These are phyloP conservation scores for Pseudisothecium myosuroides DNA, from an alignment of 225 moss, liverwort and hornwort species.

Conservation along the genomic window DNA sequence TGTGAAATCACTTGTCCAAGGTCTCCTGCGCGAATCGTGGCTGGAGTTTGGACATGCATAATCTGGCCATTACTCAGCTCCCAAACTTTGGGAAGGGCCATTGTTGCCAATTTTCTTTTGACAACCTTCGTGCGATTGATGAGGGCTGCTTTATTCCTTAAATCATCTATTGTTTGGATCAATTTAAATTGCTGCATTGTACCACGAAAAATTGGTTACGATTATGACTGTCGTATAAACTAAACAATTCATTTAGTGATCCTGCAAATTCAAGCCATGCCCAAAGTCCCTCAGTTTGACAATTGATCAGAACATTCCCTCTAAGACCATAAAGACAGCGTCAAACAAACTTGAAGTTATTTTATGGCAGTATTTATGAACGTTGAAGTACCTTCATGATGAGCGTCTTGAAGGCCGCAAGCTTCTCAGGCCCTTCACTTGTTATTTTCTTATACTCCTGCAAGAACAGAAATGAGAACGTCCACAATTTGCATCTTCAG, in stretches of 20 bases:
- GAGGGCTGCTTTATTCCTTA: constrained; percentile 39
- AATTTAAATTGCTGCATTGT: constrained; percentile 60
- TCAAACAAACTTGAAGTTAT: not conserved
- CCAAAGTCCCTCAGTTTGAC: not conserved
- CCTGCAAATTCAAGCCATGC: not conserved
- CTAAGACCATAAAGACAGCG: not conserved
- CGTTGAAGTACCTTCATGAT: constrained; percentile 38
- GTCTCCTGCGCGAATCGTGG: constrained; percentile 64
- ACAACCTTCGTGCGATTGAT: constrained; percentile 43
- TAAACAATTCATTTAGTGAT: not conserved
- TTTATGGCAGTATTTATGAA: not conserved
- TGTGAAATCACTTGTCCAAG: constrained; percentile 49
- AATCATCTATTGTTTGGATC: constrained; percentile 66
- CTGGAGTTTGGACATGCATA: constrained; percentile 78
- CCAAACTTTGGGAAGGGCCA: constrained; percentile 84
- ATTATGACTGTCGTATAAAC: not conserved
- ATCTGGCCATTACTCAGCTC: constrained; percentile 72
- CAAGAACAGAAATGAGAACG: not conserved
- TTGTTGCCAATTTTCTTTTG: constrained; percentile 34
- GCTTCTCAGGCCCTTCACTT: constrained; percentile 22
- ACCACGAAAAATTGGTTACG: not conserved
- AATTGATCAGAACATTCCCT: not conserved
- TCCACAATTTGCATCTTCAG: not conserved
- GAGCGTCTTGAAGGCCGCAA: constrained; percentile 41
- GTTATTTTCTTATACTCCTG: constrained; percentile 64